Base-by-base conservation (phyloP, 495 filamentous ascomycete species). In the Cercophora samala region DNA sequence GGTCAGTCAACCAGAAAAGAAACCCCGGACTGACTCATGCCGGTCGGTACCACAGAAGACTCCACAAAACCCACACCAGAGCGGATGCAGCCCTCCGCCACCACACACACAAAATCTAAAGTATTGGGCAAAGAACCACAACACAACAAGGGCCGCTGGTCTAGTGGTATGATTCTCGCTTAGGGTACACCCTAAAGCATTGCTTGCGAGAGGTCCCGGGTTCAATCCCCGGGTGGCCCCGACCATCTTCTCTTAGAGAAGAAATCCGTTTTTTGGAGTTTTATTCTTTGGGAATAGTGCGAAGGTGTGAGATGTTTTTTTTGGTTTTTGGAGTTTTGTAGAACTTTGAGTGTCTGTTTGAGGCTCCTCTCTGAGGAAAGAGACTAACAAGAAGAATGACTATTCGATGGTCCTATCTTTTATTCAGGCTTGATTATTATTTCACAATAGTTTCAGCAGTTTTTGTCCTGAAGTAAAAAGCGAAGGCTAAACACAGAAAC, bases 141-240 rank as follows among this genome's bases (percentile, higher is more conserved):
- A 21, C 23, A 15, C 0, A 22, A 58, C 8, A 22, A 58, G 54
- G 54, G 54, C 54, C 23, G 19, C 19, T 58, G 54, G 54, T 58
- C 54, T 58, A 58, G 54, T 58, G 54, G 54, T 58, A 58, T 58
- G 54, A 58, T 58, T 58, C 54, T 22, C 54, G 54, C 54, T 58
- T 58, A 58, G 54, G 54, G 54, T 58, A 21, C 54, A 22, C 19
- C 54, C 23, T 24, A 58, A 4, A 58, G 37, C 37, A 46, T 46
- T 46, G 37, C 37, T 46, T 58, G 54, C 23, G 54, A 22, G 54
- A 58, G 54, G 54, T 58, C 54, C 54, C 54, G 54, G 54, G 54
- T 58, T 58, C 54, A 58, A 58, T 58, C 54, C 54, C 54, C 54
- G 54, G 54, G 19, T 21, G 23, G 54, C 54, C 54, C 54, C 54